Evolutionary conservation across 805 yeast species (phyloP), one percentile per base, ranked within the genome.

Genomic region (Metschnikowia lachancei): DNA sequence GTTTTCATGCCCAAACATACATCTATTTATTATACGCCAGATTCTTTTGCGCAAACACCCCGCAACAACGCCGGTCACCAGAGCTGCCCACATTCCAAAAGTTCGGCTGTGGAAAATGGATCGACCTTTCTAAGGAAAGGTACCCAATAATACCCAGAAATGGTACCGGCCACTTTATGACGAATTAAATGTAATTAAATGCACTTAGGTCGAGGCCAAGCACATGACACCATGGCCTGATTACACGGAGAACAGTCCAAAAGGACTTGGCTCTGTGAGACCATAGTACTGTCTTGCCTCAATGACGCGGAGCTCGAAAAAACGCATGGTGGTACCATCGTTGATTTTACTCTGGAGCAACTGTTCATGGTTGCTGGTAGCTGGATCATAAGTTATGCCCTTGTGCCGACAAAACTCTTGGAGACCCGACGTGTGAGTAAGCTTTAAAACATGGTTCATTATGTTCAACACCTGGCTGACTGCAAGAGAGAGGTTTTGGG

Each of bases 231-330:
- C 8, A 8, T 5, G 24, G 24, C 24, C 24, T 22, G 8, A 22
- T 20, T 44, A 46, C 39, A 51, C n/a, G 12, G 33, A 17, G 9
- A 45, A 29, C 38, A 20, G 26, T 13, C 45, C 36, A 29, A 46
- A 49, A 7, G 6, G 26, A 8, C 69, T 68, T 2, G 46, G 45
- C 2, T 60, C 69, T 12, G 40, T 39, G 49, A 64, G 58, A 24
- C 48, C 59, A 51, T 57, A 72, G 35, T 52, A 62, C 36, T 78
- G 76, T 45, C 77, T 69, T 16, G 85, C 76, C 54, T 83, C 84
- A 6, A 89, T 71, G 14, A 89, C 73, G 36, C 83, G 74, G 43
- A 89, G 70, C 63, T 89, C 97, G 59, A 84, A 82, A 49, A 78
- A 78, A 57, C 81, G 80, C 92, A 89, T 79, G 5, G 73, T 78